Percentiles rank a stretch among this genome's conserved stretches.
These are phyloP conservation scores for Aspergillus unguis DNA, from an alignment of 2,329 filamentous ascomycete species.

Conservation along the genomic window DNA sequence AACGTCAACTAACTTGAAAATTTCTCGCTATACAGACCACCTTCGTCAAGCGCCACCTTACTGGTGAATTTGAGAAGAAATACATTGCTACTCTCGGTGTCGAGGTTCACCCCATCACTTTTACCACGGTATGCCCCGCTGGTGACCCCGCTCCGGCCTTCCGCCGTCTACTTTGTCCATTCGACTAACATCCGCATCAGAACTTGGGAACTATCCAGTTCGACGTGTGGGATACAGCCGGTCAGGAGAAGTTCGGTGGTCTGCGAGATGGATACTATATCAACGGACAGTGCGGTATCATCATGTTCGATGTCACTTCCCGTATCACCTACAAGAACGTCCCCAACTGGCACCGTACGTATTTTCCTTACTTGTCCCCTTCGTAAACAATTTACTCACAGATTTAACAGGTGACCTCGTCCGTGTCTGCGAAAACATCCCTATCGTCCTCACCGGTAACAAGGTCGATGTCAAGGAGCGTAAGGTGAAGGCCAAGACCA, in stretches of 20 bases:
- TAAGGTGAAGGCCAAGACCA: constrained; percentile 99
- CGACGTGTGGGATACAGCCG: constrained; percentile 98
- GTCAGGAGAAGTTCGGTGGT: constrained; percentile 99
- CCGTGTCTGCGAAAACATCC: constrained; percentile 98
- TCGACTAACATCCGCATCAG: constrained; percentile 42
- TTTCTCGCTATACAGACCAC: constrained; percentile 67
- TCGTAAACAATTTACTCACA: constrained; percentile 9
- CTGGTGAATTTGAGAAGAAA: constrained; percentile 99
- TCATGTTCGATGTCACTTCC: constrained; percentile 99
- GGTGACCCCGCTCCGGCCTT: constrained; percentile 29
- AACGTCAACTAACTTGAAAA: constrained; percentile 11
- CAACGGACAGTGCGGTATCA: constrained; percentile 99
- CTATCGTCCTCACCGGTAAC: constrained; percentile 97
- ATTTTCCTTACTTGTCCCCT: not conserved
- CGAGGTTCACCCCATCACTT: constrained; percentile 96
- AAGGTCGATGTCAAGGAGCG: constrained; percentile 99
- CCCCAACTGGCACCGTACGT: constrained; percentile 99
- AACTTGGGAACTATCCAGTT: constrained; percentile 97
- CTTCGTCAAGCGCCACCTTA: constrained; percentile 99
- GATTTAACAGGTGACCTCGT: constrained; percentile 76
- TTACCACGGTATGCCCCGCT: constrained; percentile 80
- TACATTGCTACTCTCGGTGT: constrained; percentile 99
- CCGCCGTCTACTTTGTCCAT: constrained; percentile 12
- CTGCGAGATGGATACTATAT: constrained; percentile 99
- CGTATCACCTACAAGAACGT: constrained; percentile 99